These are phyloP conservation scores for Lithocarpus polystachyus DNA, from an alignment of 306 rosid species.

Conservation along the genomic window DNA sequence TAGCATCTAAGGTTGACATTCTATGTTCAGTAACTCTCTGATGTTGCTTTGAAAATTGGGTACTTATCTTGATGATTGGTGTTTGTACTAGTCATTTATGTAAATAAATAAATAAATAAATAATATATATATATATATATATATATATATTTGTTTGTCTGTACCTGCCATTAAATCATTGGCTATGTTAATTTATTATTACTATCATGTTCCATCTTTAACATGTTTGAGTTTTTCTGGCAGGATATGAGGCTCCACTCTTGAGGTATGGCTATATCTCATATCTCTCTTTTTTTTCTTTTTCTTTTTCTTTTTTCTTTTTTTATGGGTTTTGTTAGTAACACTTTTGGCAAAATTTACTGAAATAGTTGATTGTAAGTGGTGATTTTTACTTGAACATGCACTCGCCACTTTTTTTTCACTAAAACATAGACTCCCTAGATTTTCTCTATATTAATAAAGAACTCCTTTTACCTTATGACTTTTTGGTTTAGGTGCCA, in stretches of 20 bases:
- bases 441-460: too few relatives aligned
- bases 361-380: too few relatives aligned
- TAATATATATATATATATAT: not conserved
- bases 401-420: too few relatives aligned
- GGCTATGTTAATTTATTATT: not conserved
- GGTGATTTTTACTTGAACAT: too few relatives aligned
- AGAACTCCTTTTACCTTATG: too few relatives aligned
- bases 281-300: not conserved
- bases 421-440: too few relatives aligned
- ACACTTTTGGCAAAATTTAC: too few relatives aligned
- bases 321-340: not conserved
- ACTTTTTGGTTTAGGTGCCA: too few relatives aligned
- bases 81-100: not conserved
- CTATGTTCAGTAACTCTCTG: not conserved
- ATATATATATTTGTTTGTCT: not conserved
- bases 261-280: constrained; percentile 47
- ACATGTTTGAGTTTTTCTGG: constrained; percentile 20
- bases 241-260: constrained; percentile 81
- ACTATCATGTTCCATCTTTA: constrained; percentile 10
- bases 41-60: not conserved
- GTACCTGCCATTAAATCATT: not conserved
- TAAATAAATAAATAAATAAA: too few relatives aligned
- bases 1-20: not conserved
- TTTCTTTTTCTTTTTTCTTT: too few relatives aligned
- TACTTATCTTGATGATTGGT: not conserved